Evolutionary conservation across 192 early-diverging fungal genomes (phyloP), one percentile per base, ranked within the genome.

Genomic region (Backusella parvicylindrica): DNA sequence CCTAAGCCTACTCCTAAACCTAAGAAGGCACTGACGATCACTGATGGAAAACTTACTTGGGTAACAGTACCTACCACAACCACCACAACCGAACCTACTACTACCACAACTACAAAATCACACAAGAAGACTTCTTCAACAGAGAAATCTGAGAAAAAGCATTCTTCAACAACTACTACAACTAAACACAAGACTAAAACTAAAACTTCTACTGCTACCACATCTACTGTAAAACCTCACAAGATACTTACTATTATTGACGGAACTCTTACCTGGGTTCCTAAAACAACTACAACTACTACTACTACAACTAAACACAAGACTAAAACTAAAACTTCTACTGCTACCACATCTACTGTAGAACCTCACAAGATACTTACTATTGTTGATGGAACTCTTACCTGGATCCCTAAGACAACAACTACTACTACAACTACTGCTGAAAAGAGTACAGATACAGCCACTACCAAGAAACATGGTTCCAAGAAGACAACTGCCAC

Each of bases 141-240:
- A 21, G 12, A 60, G 23, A 28, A 60, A 26, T 28, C 53, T 8
- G 31, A 41, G 5, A 75, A 36, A 23, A 35, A 38, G 9, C 50
- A 64, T 32, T 43, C 26, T 26, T 36, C 64, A 47, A 66, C 64
- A 28, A 68, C 49, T 36, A 38, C 73, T 37, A 75, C 63, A 30
- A 49, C 36, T 12, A 31, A 21, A 12, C 35, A 26, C 6, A 18
- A 8, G 15, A 47, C 36, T 3, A 37, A 3, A 18, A 43, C 50
- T 15, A 18, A 21, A 0, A 30, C 26, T 7, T 13, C 40, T 23
- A 71, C 75, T 12, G 11, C 53, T 11, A 70, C 68, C 6, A 65
- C 23, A 26, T 26, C 53, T 4, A 28, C 53, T 28, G 21, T 23
- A 26, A 13, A 60, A 28, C 53, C 23, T 60, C 53, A 13, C 11